Base-by-base conservation (phyloP, 441 rosid genomes). In the Jatropha multifida region DNA sequence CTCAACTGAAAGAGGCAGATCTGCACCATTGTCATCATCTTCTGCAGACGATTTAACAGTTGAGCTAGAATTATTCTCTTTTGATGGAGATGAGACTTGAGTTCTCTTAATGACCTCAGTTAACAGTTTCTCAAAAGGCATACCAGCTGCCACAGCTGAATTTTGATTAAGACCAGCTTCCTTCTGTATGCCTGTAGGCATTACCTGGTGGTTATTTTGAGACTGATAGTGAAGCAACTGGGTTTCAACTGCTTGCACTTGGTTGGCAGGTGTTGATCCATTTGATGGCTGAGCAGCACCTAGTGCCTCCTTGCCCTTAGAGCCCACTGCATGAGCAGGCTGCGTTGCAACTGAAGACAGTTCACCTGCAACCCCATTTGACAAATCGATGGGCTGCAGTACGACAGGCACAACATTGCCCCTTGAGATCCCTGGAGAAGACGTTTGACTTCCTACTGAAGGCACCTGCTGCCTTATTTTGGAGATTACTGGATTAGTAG, bases 61-160 rank as follows among this genome's bases (percentile, higher is more conserved):
- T 71, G 79, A 77, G 69, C 72, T 69, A 75, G 76, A 72, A 68
- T 84, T 80, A 23, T 73, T 77, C 46, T 83, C 85, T 26, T 54
- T 76, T 77, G 84, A 83, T 11, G 78, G 77, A 17, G 79, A 48
- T 20, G 88, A 83, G 42, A 54, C 81, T 77, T 85, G 82, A 79
- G 78, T 75, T 76, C 88, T 83, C 78, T 86, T 86, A 74, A 84
- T 83, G 60, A 88, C 92, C 70, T 88, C 90, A 15, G 87, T 82
- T 55, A 88, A 80, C 65, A 90, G 90, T 64, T 82, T 86, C 88
- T 86, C 98, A 76, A 88, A 89, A 18, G 90, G 93, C 77, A 77
- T 81, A 62, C 73, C 74, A 49, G 86, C 69, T 4, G 54, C 74
- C 68, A 75, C 79, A 6, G 71, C 56, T 40, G 75, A 18, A 8